phyloP scores from a whole-genome alignment of 345 rosid genomes.

The Aethionema arabicum region DNA sequence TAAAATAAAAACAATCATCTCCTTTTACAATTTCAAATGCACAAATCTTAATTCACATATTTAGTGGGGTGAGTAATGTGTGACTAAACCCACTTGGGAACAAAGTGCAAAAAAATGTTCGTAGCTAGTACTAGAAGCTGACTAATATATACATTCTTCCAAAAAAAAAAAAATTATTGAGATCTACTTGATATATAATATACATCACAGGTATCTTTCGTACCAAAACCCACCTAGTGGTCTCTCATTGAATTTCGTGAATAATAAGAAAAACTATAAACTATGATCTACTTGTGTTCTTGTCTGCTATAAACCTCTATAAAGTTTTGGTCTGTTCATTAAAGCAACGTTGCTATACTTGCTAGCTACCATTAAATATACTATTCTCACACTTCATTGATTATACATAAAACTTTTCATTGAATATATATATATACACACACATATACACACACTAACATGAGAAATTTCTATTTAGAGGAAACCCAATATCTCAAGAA shows the following conservation, averaged over 20 bases:
- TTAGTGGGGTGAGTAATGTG: constrained; percentile 14
- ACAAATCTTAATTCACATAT: constrained; percentile 18
- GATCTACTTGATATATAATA: constrained; percentile 31
- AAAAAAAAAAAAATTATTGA: constrained; percentile 9
- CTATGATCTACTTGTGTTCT: constrained; percentile 28
- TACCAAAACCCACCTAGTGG: constrained; percentile 25
- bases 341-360: constrained; percentile 12
- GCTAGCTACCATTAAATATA: not conserved
- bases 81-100: constrained; percentile 22
- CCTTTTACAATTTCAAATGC: constrained; percentile 6
- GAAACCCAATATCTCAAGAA: constrained; percentile 32
- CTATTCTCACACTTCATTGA: constrained; percentile 22
- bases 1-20: constrained; percentile 15
- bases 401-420: constrained; percentile 20
- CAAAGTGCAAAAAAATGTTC: constrained; percentile 9
- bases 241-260: constrained; percentile 26
- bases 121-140: constrained; percentile 23
- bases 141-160: constrained; percentile 2
- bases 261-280: constrained; percentile 24
- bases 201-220: constrained; percentile 26
- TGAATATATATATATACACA: constrained; percentile 18
- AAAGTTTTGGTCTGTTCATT: constrained; percentile 34
- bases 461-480: constrained; percentile 37
- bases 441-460: constrained; percentile 18
- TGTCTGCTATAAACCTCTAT: constrained; percentile 31